A percentile compares a stretch with the other conserved stretches of the same genome.
Evolutionary conservation across 345 rosid genomes (phyloP).

Genomic region (Geranium brycei): DNA sequence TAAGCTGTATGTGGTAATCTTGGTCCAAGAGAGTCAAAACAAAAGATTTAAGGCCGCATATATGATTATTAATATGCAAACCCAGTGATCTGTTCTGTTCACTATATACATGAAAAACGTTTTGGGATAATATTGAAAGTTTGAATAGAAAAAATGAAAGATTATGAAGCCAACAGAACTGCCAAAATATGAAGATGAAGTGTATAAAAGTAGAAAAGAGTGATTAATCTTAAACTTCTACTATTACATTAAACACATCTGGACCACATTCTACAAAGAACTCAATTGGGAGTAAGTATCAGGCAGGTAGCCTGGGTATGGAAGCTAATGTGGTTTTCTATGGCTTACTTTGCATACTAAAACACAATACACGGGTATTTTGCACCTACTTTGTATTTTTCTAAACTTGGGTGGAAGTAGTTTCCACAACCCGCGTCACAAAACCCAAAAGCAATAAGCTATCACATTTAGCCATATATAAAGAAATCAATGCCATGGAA

Average conservation of each 20-base stretch:
- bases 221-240: background rate
- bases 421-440: background rate
- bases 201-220: background rate
- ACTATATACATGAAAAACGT: background rate
- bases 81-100: background rate
- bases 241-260: background rate
- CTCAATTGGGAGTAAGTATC: background rate
- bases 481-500: background rate
- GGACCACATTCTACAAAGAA: background rate
- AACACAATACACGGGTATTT: background rate
- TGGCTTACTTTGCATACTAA: background rate
- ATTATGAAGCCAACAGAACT: background rate
- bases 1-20: background rate
- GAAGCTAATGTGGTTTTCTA: background rate
- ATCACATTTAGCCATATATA: background rate
- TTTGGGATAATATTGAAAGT: background rate
- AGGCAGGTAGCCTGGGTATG: background rate
- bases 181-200: background rate
- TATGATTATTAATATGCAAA: background rate
- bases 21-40: background rate
- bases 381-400: background rate
- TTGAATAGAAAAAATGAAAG: background rate
- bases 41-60: background rate
- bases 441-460: background rate
- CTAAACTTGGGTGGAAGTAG: background rate